Evolutionary conservation across 495 filamentous ascomycete species (phyloP).

Genomic region (Annulohypoxylon moriforme): DNA sequence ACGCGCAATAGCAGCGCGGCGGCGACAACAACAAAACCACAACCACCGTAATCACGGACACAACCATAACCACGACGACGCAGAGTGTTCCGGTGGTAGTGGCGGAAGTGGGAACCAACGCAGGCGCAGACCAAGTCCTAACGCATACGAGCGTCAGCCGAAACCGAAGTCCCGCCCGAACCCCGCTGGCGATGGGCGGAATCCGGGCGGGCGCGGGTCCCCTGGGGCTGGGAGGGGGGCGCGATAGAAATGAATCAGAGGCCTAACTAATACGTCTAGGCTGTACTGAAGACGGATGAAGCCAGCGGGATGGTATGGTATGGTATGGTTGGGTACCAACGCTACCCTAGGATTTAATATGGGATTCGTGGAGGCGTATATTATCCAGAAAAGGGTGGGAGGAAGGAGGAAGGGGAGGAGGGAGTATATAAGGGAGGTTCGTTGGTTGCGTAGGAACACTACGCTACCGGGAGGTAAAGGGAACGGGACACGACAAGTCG

Average conservation of each 20-base stretch:
- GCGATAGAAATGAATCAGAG: background rate
- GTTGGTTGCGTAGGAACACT: background rate
- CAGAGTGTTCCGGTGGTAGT: slow-evolving; percentile 21
- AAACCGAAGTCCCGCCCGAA: slow-evolving; percentile 58
- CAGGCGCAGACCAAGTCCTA: slow-evolving; percentile 78
- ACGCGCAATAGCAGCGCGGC: slow-evolving; percentile 37
- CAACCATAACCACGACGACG: slow-evolving; percentile 50
- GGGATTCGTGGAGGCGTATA: background rate
- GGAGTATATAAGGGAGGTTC: background rate
- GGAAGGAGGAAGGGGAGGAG: background rate
- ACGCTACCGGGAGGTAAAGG: background rate
- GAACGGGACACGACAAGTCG: no score
- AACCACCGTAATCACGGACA: slow-evolving; percentile 56
- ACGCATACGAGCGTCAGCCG: slow-evolving; percentile 95
- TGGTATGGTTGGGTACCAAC: background rate
- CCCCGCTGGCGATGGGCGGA: slow-evolving; percentile 19
- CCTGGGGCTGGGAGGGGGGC: background rate
- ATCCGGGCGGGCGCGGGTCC: slow-evolving; percentile 8
- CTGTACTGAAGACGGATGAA: no score
- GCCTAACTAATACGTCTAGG: background rate
- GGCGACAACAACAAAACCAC: slow-evolving; percentile 44
- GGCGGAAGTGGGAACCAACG: slow-evolving; percentile 59
- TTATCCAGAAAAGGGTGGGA: background rate
- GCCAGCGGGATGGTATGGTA: no score
- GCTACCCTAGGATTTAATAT: background rate